phyloP scores from a whole-genome alignment of 225 moss, liverwort and hornwort species.

The Polytrichum commune region DNA sequence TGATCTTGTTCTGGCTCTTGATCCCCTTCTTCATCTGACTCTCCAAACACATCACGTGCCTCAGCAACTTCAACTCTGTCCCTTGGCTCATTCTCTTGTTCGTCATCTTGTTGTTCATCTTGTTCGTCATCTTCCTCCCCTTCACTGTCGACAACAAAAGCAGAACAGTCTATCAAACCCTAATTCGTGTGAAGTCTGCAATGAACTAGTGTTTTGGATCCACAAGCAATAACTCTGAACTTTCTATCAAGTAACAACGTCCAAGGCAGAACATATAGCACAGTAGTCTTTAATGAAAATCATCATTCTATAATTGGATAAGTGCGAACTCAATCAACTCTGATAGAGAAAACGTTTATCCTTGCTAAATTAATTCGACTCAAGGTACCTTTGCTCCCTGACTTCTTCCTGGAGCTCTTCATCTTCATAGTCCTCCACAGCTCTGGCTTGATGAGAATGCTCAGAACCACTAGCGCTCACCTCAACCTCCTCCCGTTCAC shows the following conservation, averaged over 20 bases:
- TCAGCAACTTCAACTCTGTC: slow-evolving; percentile 59
- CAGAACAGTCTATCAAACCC: slow-evolving; percentile 6
- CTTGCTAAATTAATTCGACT: too few species aligned
- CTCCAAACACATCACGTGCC: slow-evolving; percentile 93
- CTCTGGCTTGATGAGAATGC: slow-evolving; percentile 55
- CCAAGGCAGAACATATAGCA: too few species aligned
- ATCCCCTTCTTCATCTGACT: slow-evolving; percentile 81
- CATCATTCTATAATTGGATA: too few species aligned
- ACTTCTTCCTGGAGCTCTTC: slow-evolving; percentile 71
- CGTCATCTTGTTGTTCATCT: slow-evolving; percentile 35
- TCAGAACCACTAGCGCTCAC: slow-evolving; percentile 90
- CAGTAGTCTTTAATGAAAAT: too few species aligned
- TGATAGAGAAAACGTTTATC: too few species aligned
- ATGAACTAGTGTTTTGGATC: too few species aligned
- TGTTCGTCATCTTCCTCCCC: slow-evolving; percentile 73
- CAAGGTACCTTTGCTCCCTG: slow-evolving; percentile 58
- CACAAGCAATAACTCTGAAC: too few species aligned
- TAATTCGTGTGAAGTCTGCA: neutral
- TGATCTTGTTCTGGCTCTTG: slow-evolving; percentile 57
- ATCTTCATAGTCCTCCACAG: slow-evolving; percentile 69
- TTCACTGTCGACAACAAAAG: slow-evolving; percentile 42
- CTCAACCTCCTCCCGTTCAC: slow-evolving; percentile 77
- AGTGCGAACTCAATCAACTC: too few species aligned
- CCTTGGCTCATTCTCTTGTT: slow-evolving; percentile 37
- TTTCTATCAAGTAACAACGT: too few species aligned